Evolutionary conservation across 495 filamentous ascomycete species (phyloP), one percentile per base, ranked within the genome.

Genomic region (Rostrohypoxylon terebratum): DNA sequence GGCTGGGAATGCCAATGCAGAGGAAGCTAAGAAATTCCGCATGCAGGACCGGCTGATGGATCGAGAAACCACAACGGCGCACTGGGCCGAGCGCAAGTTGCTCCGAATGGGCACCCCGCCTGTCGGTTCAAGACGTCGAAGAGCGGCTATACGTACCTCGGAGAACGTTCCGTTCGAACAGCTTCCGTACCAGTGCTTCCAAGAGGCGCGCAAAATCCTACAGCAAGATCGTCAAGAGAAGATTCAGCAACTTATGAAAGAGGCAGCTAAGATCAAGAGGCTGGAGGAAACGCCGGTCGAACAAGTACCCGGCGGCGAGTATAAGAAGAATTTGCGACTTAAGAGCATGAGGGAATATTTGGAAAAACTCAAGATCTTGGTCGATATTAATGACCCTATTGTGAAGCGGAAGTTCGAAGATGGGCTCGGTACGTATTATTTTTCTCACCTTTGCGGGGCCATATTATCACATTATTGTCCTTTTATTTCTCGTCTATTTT

Each of bases 391-490:
- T 77, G 97, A 98, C 77, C 96, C 96, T 1, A 55, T 93, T 31
- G 93, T 98, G 47, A 98, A 98, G 88, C 92, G 93, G 79, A 92
- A 88, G 70, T 98, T 98, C 75, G 96, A 99, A 77, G 93, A 98
- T 84, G 94, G 95, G 11, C 80, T 88, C 73, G 93, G 96, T 97
- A 82, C 78, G 87, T 79, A 21, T 34, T 48, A 21, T 48, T 44
- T 45, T 59, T 65, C 59, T 57, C 23, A n/a, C 42, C 23, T 59
- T 57, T 31, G 11, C 10, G 13, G 21, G 23, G 34, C 40, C 31
- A 28, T 34, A 33, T 16, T 34, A 21, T 55, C 11, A 16, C 28
- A 28, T 28, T 4, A 28, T 3, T 28, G 0, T 5, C 10, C 2
- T 28, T 25, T 40, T n/a, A n/a, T n/a, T 25, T 11, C 47, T 18